These are phyloP conservation scores for Zygosaccharomyces siamensis DNA, from an alignment of 805 yeast genomes.

Conservation along the genomic window DNA sequence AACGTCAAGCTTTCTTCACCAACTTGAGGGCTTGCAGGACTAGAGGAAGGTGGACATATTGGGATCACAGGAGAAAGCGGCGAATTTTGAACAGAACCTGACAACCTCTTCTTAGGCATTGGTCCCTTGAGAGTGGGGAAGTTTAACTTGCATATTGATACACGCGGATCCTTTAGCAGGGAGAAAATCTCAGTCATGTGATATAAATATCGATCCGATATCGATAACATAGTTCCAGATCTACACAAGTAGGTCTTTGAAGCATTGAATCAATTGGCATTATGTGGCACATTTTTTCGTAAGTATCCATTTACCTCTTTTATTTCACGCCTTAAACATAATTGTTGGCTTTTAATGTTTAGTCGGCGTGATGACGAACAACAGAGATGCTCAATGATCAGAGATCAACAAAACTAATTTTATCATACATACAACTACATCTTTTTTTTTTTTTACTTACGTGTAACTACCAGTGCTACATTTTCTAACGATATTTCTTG, in stretches of 20 bases:
- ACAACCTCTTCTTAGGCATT: constrained; percentile 15
- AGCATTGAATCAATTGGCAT: too few relatives aligned
- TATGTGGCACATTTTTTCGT: too few relatives aligned
- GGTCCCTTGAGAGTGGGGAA: background rate
- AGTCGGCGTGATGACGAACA: background rate
- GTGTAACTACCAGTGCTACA: constrained; percentile 43
- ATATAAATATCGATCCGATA: background rate
- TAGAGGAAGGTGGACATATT: constrained; percentile 13
- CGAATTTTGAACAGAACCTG: constrained; percentile 11
- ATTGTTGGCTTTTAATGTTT: constrained; percentile 1
- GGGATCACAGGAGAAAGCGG: constrained; percentile 20
- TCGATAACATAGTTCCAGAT: background rate
- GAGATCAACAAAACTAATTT: background rate
- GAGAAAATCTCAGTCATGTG: constrained; percentile 1
- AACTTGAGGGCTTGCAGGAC: constrained; percentile 11
- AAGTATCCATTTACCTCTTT: too few relatives aligned
- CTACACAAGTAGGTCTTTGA: background rate
- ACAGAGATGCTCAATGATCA: background rate
- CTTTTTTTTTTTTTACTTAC: background rate
- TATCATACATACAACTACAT: background rate
- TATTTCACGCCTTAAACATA: too few relatives aligned
- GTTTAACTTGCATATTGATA: background rate
- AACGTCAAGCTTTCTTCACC: background rate
- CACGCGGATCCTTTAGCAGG: constrained; percentile 2
- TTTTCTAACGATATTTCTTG: constrained; percentile 64